phyloP scores from a whole-genome alignment of 2,329 filamentous ascomycete species.

The Sporothrix sp. region DNA sequence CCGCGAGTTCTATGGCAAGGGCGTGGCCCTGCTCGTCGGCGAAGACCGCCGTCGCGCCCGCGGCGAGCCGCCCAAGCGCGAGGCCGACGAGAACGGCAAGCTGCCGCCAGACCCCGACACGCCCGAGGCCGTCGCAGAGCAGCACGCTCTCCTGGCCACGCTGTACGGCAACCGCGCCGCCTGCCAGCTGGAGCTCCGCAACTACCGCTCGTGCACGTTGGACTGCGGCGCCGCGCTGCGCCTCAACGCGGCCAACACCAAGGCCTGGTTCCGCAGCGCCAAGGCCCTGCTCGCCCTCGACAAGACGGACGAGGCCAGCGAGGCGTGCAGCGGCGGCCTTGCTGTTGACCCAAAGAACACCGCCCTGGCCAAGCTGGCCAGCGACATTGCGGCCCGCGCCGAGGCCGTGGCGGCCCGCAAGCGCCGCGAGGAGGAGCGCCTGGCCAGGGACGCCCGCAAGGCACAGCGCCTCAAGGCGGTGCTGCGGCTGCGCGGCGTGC shows the following conservation, averaged over 20 bases:
- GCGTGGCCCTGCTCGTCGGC: constrained; percentile 58
- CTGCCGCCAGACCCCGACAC: constrained; percentile 32
- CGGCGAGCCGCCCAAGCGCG: constrained; percentile 21
- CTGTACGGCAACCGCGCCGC: constrained; percentile 81
- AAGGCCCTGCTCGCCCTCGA: constrained; percentile 69
- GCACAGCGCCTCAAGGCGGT: constrained; percentile 54
- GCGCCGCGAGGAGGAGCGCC: constrained; percentile 44
- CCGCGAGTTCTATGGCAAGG: constrained; percentile 84
- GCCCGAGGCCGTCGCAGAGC: constrained; percentile 49
- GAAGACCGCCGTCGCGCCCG: constrained; percentile 49
- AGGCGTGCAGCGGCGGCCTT: constrained; percentile 66
- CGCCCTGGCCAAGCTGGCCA: constrained; percentile 51
- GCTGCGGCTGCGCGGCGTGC: constrained; percentile 60
- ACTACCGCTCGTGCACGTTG: constrained; percentile 76
- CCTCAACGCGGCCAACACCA: constrained; percentile 71
- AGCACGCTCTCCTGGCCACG: constrained; percentile 59
- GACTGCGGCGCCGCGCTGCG: constrained; percentile 75
- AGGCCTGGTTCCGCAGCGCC: constrained; percentile 82
- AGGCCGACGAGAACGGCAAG: constrained; percentile 15
- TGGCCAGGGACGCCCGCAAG: constrained; percentile 46
- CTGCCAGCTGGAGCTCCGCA: constrained; percentile 78
- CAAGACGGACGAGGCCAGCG: constrained; percentile 68
- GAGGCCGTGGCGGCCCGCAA: constrained; percentile 44
- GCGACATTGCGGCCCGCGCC: constrained; percentile 45
- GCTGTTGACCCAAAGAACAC: constrained; percentile 61